Evolutionary conservation across 2,329 filamentous ascomycete species (phyloP).

Genomic region (Aspergillus quadrilineatus): DNA sequence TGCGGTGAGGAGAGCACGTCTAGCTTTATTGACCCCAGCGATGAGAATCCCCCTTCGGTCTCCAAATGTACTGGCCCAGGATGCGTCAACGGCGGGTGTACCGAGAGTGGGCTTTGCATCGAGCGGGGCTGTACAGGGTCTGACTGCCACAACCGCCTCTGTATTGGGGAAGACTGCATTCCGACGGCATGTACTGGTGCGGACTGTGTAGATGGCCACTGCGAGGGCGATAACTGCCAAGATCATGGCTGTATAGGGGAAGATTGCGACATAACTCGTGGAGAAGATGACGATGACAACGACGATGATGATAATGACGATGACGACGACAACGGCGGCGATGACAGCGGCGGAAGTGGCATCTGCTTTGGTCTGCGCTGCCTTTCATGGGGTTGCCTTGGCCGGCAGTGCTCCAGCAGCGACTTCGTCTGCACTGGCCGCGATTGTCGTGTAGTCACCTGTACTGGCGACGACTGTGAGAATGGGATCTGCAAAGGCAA

Average conservation of each 20-base stretch:
- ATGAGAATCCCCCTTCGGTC: background rate
- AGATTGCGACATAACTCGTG: background rate
- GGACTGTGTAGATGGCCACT: background rate
- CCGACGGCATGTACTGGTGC: background rate
- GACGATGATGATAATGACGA: background rate
- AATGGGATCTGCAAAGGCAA: conserved; percentile 7
- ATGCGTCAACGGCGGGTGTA: background rate
- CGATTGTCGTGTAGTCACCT: background rate
- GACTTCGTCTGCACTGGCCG: background rate
- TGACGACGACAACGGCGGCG: background rate
- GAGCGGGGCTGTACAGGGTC: background rate
- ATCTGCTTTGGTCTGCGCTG: background rate
- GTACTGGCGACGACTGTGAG: background rate
- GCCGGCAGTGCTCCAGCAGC: background rate
- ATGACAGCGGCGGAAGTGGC: background rate
- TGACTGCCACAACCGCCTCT: background rate
- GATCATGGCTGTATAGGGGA: background rate
- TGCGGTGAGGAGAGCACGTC: background rate
- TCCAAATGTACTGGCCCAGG: background rate
- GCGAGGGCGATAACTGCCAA: background rate
- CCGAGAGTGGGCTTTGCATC: background rate
- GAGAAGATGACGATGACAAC: background rate
- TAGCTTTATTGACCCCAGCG: background rate
- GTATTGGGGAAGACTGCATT: background rate
- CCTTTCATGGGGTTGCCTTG: background rate